Base-by-base conservation (phyloP, 2,329 filamentous ascomycete genomes). In the Pseudogymnoascus sp. region DNA sequence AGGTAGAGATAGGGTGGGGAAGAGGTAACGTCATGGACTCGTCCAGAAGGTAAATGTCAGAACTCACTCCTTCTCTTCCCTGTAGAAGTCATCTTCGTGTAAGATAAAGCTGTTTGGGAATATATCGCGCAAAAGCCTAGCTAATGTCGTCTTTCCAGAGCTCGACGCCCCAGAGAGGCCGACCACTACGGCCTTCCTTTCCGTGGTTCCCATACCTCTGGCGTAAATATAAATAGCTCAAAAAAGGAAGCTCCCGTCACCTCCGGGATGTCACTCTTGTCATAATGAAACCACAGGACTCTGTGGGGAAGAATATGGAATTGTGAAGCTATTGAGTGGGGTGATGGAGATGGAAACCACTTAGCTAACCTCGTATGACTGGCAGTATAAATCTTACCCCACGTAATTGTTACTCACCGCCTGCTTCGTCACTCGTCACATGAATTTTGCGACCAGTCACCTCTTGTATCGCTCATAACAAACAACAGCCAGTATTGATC, bases 81-180 rank as follows among this genome's bases (percentile, higher is more conserved):
- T 86, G 78, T 96, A 99, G 74, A 97, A 99, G 76, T 99, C 95
- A 78, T 99, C 95, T 74, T 96, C 86, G 74, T 99, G 95, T 21
- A 99, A 82, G 71, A 97, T 90, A 72, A 92, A 93, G 14, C 86
- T 82, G 68, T 82, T 80, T 7, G 87, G 87, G 71, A 97, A 92
- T 68, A 96, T 87, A 72, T 90, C 86, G 64, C 91, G 86, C 16
- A 99, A 81, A 11, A 97, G 81, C 2, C 93, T 85, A 18, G 92
- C 90, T 12, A 99, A 83, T 2, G 95, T 97, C 2, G 95, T 97
- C 79, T 99, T 99, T 65, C 95, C 95, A 70, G 90, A 93, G 3
- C 90, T 96, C 1, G 93, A 97, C 67, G 90, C 91, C 63, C 95
- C 95, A 40, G 91, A 96, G 64, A 97, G 86, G 65, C 87, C 91